Base-by-base conservation (phyloP, 2,329 filamentous ascomycete species). In the Lasiodiplodia hormozganensis region DNA sequence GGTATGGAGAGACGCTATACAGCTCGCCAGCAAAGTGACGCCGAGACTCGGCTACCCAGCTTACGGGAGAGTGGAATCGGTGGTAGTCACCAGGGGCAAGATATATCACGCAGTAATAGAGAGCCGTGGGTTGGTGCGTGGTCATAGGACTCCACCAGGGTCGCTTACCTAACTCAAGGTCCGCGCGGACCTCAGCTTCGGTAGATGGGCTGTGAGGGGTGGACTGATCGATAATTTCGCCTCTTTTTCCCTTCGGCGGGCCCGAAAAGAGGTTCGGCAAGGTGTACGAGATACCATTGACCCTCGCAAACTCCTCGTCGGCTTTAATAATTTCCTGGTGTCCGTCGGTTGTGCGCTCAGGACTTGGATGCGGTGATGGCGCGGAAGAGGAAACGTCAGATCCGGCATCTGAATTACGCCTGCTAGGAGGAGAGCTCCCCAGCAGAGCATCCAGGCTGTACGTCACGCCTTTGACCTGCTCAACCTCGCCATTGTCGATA, bases 381-480 rank as follows among this genome's bases (percentile, higher is more conserved):
- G 79, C 76, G 34, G 80, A 74, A 11, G 76, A 75, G 18, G 74
- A 68, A 21, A 77, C 71, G 67, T 81, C 79, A 1, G 75, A 72
- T 31, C 75, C 68, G 68, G 86, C 77, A 80, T 87, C 88, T 21
- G 86, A 80, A 5, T 85, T 66, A 38, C 51, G 65, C 12, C 47
- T 53, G 73, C 67, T 79, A 69, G 72, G 78, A 23, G 74, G 73
- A 40, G 72, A 72, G 60, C 80, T 80, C 64, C 96, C 96, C 2
- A 99, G 86, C 1, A 99, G 86, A 8, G 96, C 94, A 77, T 99
- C 96, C 67, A 99, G 87, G 72, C 91, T 97, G 81, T 99, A 99
- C 0, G 96, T 99, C 86, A 99, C 96, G 70, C 96, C 96, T 82
- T 99, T 99, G 71, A 99, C 95, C 82, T 99, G 96, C 79, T 99